Evolutionary conservation across 495 filamentous ascomycete genomes (phyloP), one percentile per base, ranked within the genome.

Genomic region (Lophiostoma macrostomum): DNA sequence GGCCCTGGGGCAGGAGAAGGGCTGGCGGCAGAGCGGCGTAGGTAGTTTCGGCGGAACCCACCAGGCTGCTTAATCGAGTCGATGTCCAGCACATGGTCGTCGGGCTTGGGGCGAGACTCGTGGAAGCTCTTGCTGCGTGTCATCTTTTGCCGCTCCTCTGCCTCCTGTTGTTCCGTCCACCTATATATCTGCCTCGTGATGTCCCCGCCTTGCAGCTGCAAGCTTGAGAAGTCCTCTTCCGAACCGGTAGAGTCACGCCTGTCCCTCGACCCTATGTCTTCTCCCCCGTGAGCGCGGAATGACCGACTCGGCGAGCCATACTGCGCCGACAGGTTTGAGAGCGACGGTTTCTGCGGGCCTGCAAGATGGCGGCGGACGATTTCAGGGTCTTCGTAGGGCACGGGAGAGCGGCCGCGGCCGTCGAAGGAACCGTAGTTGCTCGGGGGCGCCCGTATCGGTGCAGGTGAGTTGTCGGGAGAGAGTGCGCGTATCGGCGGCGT

Each of bases 151-250:
- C 55, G 78, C 76, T 76, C 71, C 58, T 84, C 76, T 14, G 85
- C 85, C 63, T 94, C 87, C 65, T 65, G 65, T 37, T 64, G 59
- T 38, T 96, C 89, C 1, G 88, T 87, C 85, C 91, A 96, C 35
- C 86, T 83, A 67, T 98, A 98, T 44, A 98, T 91, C 41, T 93
- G 86, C 45, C 93, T 75, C 22, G 90, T 96, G 31, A 96, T 85
- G 66, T 98, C 93, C 29, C 93, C 93, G 25, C 93, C 93, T 62
- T 96, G 94, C 35, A 97, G 71, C 60, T 81, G 81, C 58, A 98
- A 69, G 69, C 91, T 96, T 23, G 91, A 96, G 65, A 98, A 98
- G 61, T 94, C 88, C 23, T 90, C 86, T 11, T 83, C 80, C 5
- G 41, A 48, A 18, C 77, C 81, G 1, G 37, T 50, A 10, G 44